Evolutionary conservation across 148 eudicot genomes (phyloP).

Genomic region (Agrostemma githago): DNA sequence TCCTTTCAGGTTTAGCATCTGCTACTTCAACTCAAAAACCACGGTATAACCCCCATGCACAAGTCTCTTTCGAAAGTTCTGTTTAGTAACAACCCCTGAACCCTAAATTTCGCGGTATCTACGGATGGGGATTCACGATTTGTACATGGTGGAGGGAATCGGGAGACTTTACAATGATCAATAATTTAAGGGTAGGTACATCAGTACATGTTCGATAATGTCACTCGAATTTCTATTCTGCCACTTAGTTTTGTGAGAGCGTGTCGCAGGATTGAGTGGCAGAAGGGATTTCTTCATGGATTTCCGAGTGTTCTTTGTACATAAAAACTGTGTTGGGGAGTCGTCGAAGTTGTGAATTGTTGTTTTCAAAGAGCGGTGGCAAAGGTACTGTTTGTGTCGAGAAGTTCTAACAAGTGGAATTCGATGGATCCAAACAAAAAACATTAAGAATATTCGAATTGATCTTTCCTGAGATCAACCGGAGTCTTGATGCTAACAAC

Average conservation of each 20-base stretch:
- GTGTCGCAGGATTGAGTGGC: no score
- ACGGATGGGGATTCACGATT: slow-evolving; percentile 5
- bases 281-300: not conserved
- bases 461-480: slow-evolving; percentile 18
- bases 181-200: no score
- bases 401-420: slow-evolving; percentile 22
- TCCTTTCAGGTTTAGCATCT: slow-evolving; percentile 49
- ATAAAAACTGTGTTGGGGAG: not conserved
- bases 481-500: slow-evolving; percentile 21
- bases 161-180: slow-evolving; percentile 22
- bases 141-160: not conserved
- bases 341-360: slow-evolving; percentile 21
- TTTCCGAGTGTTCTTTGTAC: not conserved
- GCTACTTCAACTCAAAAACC: slow-evolving; percentile 52
- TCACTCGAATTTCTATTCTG: no score
- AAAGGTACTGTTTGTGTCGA: slow-evolving; percentile 12
- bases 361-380: slow-evolving; percentile 3
- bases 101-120: not conserved
- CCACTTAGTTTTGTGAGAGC: no score
- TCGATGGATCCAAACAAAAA: not conserved
- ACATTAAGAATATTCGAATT: slow-evolving; percentile 8
- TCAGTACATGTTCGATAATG: no score
- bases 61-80: slow-evolving; percentile 52
- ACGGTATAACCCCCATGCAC: slow-evolving; percentile 33
- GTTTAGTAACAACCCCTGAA: slow-evolving; percentile 13